Conservation (phyloP, 768 basidiomycete species). For the Suillus hirtellus region DNA sequence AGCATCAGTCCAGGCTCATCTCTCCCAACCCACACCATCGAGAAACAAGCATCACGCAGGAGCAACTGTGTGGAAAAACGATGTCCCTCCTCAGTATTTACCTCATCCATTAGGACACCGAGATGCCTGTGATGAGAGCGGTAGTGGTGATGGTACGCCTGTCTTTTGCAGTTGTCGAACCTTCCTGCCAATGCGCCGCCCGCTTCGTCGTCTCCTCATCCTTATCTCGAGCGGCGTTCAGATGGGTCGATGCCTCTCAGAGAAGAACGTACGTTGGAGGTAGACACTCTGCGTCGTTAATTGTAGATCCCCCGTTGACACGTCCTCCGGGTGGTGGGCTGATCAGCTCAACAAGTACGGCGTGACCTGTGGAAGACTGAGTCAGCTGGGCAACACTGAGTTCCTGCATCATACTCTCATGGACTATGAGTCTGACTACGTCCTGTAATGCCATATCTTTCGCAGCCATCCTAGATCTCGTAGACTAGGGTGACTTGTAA, state of each 20-base stretch:
- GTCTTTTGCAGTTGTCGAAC: constrained; percentile 9
- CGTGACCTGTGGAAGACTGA: too few species aligned
- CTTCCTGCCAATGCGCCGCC: neutral
- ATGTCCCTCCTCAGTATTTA: neutral
- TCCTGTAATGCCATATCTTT: too few species aligned
- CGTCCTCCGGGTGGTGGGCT: constrained; percentile 16
- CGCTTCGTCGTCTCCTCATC: neutral
- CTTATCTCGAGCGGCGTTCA: neutral
- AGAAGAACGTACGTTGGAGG: neutral
- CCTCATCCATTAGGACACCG: neutral
- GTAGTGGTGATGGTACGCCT: neutral
- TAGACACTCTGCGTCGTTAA: constrained; percentile 10
- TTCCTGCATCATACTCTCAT: too few species aligned
- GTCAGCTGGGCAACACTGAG: too few species aligned
- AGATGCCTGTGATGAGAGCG: neutral
- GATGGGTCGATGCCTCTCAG: neutral
- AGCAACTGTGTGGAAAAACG: neutral
- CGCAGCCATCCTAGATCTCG: too few species aligned
- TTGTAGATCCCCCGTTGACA: constrained; percentile 2
- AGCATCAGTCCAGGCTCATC: constrained; percentile 51
- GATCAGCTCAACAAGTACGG: too few species aligned
- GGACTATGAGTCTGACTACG: too few species aligned
- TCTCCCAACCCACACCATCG: constrained; percentile 23
- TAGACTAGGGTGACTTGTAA: too few species aligned
- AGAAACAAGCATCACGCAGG: neutral